Conservation (phyloP, 306 rosid genomes). For the Acmispon strigosus region DNA sequence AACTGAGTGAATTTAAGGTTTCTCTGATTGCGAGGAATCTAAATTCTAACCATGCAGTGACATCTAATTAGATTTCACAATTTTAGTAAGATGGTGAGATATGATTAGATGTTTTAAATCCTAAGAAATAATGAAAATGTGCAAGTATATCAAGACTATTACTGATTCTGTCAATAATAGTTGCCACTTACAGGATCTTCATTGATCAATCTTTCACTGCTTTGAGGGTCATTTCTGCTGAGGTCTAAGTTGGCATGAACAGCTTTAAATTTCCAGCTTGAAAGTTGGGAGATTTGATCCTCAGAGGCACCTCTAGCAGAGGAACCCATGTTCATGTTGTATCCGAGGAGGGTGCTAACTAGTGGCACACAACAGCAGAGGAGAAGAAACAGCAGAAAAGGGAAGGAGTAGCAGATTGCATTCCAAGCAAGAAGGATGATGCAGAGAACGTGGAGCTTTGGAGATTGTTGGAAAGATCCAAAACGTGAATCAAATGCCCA, state of each 20-base stretch:
- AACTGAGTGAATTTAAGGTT: too few relatives aligned
- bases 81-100: too few relatives aligned
- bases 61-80: too few relatives aligned
- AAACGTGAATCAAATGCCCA: constrained; percentile 85
- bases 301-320: constrained; percentile 65
- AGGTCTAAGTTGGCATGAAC: constrained; percentile 25
- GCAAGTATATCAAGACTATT: too few relatives aligned
- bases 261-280: constrained; percentile 54
- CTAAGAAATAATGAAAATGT: too few relatives aligned
- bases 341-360: constrained; percentile 59
- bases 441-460: constrained; percentile 68
- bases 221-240: constrained; percentile 13
- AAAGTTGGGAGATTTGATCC: constrained; percentile 73
- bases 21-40: too few relatives aligned
- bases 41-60: too few relatives aligned
- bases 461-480: constrained; percentile 60
- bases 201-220: constrained; percentile 24
- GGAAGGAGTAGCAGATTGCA: constrained; percentile 87
- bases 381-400: constrained; percentile 69
- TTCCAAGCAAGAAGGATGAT: constrained; percentile 74
- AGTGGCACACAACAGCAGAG: constrained; percentile 84
- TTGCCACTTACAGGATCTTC: constrained; percentile 71
- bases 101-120: too few relatives aligned
- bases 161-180: too few relatives aligned
- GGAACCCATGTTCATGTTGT: constrained; percentile 75